These are phyloP conservation scores for Thielaviopsis euricoi DNA, from an alignment of 2,329 filamentous ascomycete genomes.

Conservation along the genomic window DNA sequence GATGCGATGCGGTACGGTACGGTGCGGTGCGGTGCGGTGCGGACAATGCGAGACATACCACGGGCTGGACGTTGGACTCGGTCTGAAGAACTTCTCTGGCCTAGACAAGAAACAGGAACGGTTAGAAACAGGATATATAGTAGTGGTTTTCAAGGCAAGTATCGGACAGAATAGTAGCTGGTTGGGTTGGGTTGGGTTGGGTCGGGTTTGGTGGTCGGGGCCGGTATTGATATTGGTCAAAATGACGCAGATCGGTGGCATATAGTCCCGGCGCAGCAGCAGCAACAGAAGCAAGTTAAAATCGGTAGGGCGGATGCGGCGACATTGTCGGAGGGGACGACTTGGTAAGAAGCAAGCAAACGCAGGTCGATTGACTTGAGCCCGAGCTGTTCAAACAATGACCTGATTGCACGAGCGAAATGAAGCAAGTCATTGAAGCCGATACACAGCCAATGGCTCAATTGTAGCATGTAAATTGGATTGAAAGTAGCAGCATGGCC, in stretches of 20 bases:
- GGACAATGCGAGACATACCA: conserved; percentile 43
- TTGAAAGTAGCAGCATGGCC: not conserved
- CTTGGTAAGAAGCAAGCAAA: not conserved
- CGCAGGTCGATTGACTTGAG: not conserved
- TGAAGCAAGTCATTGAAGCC: not conserved
- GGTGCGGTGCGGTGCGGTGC: not conserved
- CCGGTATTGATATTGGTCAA: not conserved
- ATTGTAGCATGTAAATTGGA: not conserved
- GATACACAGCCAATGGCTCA: not conserved
- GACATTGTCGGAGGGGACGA: not conserved
- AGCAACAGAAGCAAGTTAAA: not conserved
- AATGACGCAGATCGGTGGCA: not conserved
- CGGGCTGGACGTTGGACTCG: conserved; percentile 96
- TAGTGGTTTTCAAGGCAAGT: not conserved
- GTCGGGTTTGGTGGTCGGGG: no score
- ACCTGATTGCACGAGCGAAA: not conserved
- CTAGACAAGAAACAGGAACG: conserved; percentile 27
- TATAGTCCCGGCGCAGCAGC: not conserved
- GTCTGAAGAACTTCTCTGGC: conserved; percentile 92
- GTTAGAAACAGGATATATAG: not conserved
- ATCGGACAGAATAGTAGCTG: not conserved
- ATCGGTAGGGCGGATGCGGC: not conserved
- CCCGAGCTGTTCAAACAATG: not conserved
- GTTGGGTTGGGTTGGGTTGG: not conserved
- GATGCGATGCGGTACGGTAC: not conserved